Evolutionary conservation across 805 yeast genomes (phyloP).

Genomic region (Candida michaelii): DNA sequence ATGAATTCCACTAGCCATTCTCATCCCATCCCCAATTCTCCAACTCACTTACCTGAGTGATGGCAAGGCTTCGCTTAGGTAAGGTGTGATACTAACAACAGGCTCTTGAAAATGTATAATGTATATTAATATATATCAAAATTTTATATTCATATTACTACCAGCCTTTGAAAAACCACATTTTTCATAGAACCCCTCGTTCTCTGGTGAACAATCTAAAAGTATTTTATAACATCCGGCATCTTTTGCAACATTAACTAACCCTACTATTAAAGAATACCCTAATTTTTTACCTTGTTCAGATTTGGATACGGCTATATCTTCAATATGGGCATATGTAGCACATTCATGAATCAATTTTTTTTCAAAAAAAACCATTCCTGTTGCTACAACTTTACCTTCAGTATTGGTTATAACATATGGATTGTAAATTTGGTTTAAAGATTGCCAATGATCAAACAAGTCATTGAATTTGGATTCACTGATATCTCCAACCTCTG

Average conservation of each 20-base stretch:
- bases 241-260: conserved; percentile 57
- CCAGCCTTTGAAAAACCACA: conserved; percentile 76
- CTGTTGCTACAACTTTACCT: conserved; percentile 73
- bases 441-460: conserved; percentile 57
- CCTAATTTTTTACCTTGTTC: conserved; percentile 90
- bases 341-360: conserved; percentile 86
- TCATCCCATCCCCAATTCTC: no score
- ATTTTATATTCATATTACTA: conserved; percentile 52
- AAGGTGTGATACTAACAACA: conserved; percentile 32
- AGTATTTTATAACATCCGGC: conserved; percentile 85
- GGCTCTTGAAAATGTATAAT: conserved; percentile 33
- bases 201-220: conserved; percentile 82
- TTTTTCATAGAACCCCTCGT: conserved; percentile 82
- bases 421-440: conserved; percentile 59
- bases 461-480: conserved; percentile 48
- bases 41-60: no score
- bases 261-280: conserved; percentile 55
- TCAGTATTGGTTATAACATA: conserved; percentile 59
- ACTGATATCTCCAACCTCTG: conserved; percentile 78
- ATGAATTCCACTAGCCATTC: no score
- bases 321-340: conserved; percentile 90
- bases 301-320: conserved; percentile 71
- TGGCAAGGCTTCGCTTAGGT: no score
- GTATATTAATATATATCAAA: conserved; percentile 5
- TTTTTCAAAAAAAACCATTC: conserved; percentile 74